Conservation (phyloP, 768 basidiomycete genomes). For the Ramaria sp. region DNA sequence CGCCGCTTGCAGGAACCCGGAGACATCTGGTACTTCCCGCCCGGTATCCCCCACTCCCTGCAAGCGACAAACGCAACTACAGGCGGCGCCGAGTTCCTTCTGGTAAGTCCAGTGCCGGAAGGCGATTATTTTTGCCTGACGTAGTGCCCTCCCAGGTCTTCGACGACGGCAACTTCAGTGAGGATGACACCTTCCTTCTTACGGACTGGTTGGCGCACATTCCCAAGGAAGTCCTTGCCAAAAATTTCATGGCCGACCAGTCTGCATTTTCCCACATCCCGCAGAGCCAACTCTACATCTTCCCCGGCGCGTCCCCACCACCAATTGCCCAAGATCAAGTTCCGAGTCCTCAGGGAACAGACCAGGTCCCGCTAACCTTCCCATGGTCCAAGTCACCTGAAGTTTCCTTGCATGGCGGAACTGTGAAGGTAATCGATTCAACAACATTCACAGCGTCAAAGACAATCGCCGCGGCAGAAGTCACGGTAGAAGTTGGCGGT, state of each 20-base stretch:
- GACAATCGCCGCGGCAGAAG: constrained; percentile 46
- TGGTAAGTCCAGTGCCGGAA: constrained; percentile 14
- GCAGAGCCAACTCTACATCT: constrained; percentile 43
- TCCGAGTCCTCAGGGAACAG: constrained; percentile 37
- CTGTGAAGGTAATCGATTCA: constrained; percentile 50
- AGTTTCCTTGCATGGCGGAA: constrained; percentile 39
- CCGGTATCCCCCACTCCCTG: constrained; percentile 39
- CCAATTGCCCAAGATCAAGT: constrained; percentile 31
- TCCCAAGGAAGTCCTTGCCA: constrained; percentile 46
- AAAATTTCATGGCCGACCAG: constrained; percentile 45
- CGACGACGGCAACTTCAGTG: constrained; percentile 36
- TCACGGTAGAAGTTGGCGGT: constrained; percentile 48
- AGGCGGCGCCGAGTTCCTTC: constrained; percentile 43
- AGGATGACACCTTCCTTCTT: constrained; percentile 49
- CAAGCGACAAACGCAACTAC: constrained; percentile 17
- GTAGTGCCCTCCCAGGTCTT: constrained; percentile 16
- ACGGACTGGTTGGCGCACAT: constrained; percentile 63
- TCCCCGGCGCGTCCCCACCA: constrained; percentile 32
- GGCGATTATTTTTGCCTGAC: neutral
- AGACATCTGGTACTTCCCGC: constrained; percentile 52
- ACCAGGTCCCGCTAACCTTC: constrained; percentile 43
- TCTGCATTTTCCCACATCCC: constrained; percentile 48
- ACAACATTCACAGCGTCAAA: constrained; percentile 40
- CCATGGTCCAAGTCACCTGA: constrained; percentile 36
- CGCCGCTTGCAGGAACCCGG: constrained; percentile 22